Base-by-base conservation (phyloP, 208 protist genomes). In the Trypanosomatidae sp. region DNA sequence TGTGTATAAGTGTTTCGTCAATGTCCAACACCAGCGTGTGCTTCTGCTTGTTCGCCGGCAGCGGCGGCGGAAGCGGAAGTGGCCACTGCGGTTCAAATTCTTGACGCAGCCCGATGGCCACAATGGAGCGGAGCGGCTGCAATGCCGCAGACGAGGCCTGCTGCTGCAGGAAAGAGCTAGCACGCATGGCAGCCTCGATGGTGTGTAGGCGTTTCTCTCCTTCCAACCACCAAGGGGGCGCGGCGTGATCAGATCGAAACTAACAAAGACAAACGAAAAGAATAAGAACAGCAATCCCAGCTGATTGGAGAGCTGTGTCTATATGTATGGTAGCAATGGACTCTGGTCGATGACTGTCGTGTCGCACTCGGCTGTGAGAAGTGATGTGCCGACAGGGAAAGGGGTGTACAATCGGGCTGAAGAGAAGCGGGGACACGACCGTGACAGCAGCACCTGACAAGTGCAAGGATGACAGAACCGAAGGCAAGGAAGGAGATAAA, bases 1-100 rank as follows among this genome's bases (percentile, higher is more conserved):
- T 94, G 71, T 95, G 90, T 30, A 90, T 75, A 30, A 96, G 86
- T 2, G 92, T 95, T 44, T 95, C 89, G 53, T 97, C 92, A 86
- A 97, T 95, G 74, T 97, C 92, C 13, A 97, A 77, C 39, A 97
- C 83, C n/a, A 97, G 75, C 47, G 90, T 95, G 62, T 88, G 84
- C 69, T 91, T 93, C 15, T 81, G 70, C 19, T 15, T 67, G 62
- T 87, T 59, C 36, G 53, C 41, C 22, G 77, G 83, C 49, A 88
- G 81, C 49, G 83, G 86, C 3, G 66, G 53, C 2, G 88, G 92
- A 52, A 96, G 86, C 15, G 92, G 90, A 12, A 96, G 67, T 49
- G 89, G 83, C 89, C 91, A 96, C 19, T 80, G 62, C 15, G 91
- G 83, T 30, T 81, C 72, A 50, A 87, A 83, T 46, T 93, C 87